Conservation (phyloP, 768 basidiomycete species). For the Suillus brevipes region DNA sequence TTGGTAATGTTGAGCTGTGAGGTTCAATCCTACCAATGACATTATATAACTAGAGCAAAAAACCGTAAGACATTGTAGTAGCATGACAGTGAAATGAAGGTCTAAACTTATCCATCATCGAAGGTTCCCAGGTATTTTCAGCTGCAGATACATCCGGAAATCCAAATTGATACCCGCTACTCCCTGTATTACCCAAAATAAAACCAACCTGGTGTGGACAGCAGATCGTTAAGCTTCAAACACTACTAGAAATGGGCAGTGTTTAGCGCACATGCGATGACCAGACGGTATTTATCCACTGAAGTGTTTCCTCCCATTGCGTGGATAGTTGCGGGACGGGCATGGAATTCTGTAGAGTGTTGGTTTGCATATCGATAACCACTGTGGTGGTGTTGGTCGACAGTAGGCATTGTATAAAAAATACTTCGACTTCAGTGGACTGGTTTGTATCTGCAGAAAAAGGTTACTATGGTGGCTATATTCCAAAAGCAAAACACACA, state of each 20-base stretch:
- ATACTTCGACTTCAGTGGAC: background rate
- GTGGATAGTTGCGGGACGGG: background rate
- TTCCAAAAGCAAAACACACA: too few relatives aligned
- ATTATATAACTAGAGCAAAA: conserved; percentile 1
- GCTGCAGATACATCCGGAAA: too few relatives aligned
- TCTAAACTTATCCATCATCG: background rate
- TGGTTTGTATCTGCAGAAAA: background rate
- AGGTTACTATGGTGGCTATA: too few relatives aligned
- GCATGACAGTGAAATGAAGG: background rate
- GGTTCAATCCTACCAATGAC: conserved; percentile 1
- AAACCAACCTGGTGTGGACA: background rate
- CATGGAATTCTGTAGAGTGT: background rate
- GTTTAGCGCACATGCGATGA: background rate
- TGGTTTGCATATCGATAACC: background rate
- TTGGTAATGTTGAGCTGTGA: background rate
- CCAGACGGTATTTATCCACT: too few relatives aligned
- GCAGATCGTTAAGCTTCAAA: background rate
- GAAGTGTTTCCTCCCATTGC: background rate
- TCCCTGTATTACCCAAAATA: background rate
- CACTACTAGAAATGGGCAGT: background rate
- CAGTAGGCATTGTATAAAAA: background rate
- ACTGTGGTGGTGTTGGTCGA: background rate
- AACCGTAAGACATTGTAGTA: background rate
- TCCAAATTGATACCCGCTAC: background rate
- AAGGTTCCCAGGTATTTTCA: too few relatives aligned